Percentiles rank a stretch among this genome's conserved stretches.
phyloP scores from a whole-genome alignment of 306 rosid species.

The Inga leiocalycina region DNA sequence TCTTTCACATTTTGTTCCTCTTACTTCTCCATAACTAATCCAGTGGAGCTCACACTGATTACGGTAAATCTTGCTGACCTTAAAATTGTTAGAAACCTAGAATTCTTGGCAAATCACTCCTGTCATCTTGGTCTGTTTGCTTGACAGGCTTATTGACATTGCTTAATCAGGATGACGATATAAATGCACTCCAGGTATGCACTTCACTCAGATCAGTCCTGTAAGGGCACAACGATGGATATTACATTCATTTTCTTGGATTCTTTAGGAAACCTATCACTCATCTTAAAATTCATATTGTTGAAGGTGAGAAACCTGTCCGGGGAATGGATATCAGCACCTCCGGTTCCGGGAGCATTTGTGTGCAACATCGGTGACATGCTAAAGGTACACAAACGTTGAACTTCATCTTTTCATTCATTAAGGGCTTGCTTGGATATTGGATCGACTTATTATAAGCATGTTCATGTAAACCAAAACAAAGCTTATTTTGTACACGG shows the following conservation, averaged over 20 bases:
- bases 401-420: conserved; percentile 3
- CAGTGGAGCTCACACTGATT: conserved; percentile 24
- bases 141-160: conserved; percentile 83
- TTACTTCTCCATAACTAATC: conserved; percentile 24
- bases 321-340: conserved; percentile 95
- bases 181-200: conserved; percentile 86
- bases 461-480: too few species aligned
- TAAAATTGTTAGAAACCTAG: conserved; percentile 7
- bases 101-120: conserved; percentile 28
- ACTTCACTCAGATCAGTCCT: background rate
- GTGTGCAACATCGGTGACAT: conserved; percentile 95
- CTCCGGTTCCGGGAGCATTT: conserved; percentile 79
- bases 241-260: background rate
- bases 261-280: background rate
- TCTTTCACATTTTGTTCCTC: conserved; percentile 27
- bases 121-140: conserved; percentile 25
- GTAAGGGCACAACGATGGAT: background rate
- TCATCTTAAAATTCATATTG: conserved; percentile 16
- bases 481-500: too few species aligned
- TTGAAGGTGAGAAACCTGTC: conserved; percentile 81
- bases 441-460: too few species aligned
- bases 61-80: conserved; percentile 33
- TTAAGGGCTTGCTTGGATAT: background rate
- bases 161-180: conserved; percentile 84
- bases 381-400: conserved; percentile 67